These are phyloP conservation scores for Fibroporia radiculosa DNA, from an alignment of 768 basidiomycete species.

Conservation along the genomic window DNA sequence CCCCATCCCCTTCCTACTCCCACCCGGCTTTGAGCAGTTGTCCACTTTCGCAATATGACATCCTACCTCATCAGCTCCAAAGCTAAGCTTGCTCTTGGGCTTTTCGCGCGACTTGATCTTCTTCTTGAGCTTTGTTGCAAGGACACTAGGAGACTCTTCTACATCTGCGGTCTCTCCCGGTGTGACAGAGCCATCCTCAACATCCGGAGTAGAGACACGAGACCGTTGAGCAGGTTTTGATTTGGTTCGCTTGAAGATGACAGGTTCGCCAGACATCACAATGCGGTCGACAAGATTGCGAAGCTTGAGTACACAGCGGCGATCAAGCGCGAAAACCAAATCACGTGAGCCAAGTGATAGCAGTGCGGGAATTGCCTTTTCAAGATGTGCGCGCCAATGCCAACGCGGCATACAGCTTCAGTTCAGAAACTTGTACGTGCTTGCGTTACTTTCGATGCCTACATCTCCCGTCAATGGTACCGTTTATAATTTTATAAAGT, in stretches of 20 bases:
- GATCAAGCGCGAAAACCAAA: no score
- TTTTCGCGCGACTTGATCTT: slow-evolving; percentile 56
- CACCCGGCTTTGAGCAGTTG: slow-evolving; percentile 22
- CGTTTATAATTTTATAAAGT: no score
- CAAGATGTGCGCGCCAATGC: no score
- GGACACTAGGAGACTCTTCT: slow-evolving; percentile 49
- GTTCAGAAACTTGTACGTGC: no score
- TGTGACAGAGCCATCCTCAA: slow-evolving; percentile 8
- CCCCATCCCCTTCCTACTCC: slow-evolving; percentile 46
- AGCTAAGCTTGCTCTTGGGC: slow-evolving; percentile 66
- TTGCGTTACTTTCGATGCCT: no score
- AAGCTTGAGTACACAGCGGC: no score
- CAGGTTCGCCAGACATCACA: not conserved
- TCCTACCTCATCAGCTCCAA: slow-evolving; percentile 64
- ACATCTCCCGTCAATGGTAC: no score
- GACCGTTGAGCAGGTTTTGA: slow-evolving; percentile 31
- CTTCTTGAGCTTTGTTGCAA: slow-evolving; percentile 64
- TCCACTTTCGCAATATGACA: slow-evolving; percentile 4
- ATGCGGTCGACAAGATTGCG: no score
- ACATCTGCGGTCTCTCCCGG: slow-evolving; percentile 15
- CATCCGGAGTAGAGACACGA: slow-evolving; percentile 27
- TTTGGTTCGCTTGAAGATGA: slow-evolving; percentile 38
- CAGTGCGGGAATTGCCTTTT: no score
- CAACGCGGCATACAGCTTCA: no score
- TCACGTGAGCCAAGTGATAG: no score